Base-by-base conservation (phyloP, 139 green algal genomes). In the Coccomyxa sp. region DNA sequence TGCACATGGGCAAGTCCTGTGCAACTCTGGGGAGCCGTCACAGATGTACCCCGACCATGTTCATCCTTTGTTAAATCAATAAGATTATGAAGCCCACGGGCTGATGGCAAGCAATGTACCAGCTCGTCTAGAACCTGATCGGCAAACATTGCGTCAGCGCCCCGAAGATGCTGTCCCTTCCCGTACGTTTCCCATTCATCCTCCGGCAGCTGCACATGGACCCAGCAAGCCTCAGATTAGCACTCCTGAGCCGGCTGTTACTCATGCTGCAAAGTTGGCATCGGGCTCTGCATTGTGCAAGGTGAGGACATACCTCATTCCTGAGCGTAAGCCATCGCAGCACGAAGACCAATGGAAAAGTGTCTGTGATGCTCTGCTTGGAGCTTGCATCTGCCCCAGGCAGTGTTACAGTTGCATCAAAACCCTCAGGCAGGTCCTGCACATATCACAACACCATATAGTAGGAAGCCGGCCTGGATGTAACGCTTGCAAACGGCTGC, bases 201-300 rank as follows among this genome's bases (percentile, higher is more conserved):
- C 27, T 68, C 71, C 18, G 71, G 78, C n/a, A 82, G 50, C 78
- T 82, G 71, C 37, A 58, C 39, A 7, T 34, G 31, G 12, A 54
- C 18, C 27, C 58, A 71, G 10, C 58, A n/a, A 8, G 18, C 8
- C 18, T 33, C 16, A 71, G 8, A 8, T 31, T 33, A 71, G 22
- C 10, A 36, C 8, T 31, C 58, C 58, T 10, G 58, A 8, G 18
- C 18, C 12, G 18, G 16, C 58, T 71, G 27, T 24, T 27, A 33
- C 8, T 33, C 27, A 33, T n/a, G n/a, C n/a, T n/a, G n/a, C 58
- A 71, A 71, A 33, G 16, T 8, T 27, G 58, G 18, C 27, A 27
- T 31, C 10, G 58, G 58, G 8, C 8, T 24, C 58, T 35, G 18
- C 16, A 35, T 10, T 31, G 8, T 10, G 58, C 58, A 36, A 27